Percentiles rank a stretch among this genome's conserved stretches.
Evolutionary conservation across 768 basidiomycete species (phyloP).

Genomic region (Mycena olivaceomarginata): DNA sequence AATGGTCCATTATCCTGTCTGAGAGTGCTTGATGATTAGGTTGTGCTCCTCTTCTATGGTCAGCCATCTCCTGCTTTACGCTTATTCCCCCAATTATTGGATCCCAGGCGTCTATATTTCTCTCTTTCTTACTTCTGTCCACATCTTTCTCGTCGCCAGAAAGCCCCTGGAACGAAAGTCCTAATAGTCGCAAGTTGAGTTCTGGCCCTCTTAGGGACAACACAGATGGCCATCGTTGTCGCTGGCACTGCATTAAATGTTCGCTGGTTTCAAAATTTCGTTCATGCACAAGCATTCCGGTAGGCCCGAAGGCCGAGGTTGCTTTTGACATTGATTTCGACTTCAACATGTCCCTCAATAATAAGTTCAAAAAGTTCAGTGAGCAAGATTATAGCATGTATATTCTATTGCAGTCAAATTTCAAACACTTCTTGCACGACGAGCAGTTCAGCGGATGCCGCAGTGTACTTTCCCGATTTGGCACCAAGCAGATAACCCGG

Average conservation of each 20-base stretch:
- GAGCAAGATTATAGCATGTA: too few relatives aligned
- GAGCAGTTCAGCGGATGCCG: too few relatives aligned
- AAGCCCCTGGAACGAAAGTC: not conserved
- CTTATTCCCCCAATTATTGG: too few relatives aligned
- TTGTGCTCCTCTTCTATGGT: not conserved
- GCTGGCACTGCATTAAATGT: not conserved
- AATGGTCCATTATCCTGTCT: not conserved
- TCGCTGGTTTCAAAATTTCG: not conserved
- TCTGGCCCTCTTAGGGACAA: not conserved
- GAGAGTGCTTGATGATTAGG: not conserved
- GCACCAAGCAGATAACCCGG: too few relatives aligned
- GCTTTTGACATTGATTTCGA: too few relatives aligned
- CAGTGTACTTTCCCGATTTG: too few relatives aligned
- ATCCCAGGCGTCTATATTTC: not conserved
- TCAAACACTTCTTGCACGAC: too few relatives aligned
- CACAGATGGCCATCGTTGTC: not conserved
- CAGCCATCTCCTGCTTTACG: not conserved
- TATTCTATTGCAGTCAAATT: too few relatives aligned
- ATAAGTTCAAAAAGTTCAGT: too few relatives aligned
- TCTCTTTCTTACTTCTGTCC: not conserved
- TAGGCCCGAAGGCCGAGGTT: too few relatives aligned
- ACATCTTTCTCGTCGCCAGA: not conserved
- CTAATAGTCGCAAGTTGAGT: not conserved
- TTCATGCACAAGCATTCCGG: not conserved
- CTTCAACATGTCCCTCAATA: too few relatives aligned